phyloP scores from a whole-genome alignment of 2,329 filamentous ascomycete species.

The Exophiala aquamarina region DNA sequence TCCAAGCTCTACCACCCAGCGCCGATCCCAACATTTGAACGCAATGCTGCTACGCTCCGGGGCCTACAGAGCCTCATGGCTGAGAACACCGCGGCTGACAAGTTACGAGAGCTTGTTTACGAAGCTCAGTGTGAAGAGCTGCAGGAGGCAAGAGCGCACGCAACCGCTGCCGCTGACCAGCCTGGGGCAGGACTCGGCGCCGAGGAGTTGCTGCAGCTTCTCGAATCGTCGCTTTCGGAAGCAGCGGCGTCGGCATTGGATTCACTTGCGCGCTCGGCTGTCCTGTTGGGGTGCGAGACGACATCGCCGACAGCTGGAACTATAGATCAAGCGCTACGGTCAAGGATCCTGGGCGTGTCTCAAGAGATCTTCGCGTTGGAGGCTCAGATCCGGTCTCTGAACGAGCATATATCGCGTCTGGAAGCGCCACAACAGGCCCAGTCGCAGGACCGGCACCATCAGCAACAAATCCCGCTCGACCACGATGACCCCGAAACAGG shows the following conservation, averaged over 20 bases:
- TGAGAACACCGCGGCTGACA: slow-evolving; percentile 23
- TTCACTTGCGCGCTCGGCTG: slow-evolving; percentile 12
- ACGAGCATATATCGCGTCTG: slow-evolving; percentile 9
- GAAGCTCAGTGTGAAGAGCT: slow-evolving; percentile 13
- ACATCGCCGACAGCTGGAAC: slow-evolving; percentile 12
- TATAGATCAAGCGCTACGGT: slow-evolving; percentile 5
- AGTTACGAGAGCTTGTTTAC: slow-evolving; percentile 45
- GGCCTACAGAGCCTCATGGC: slow-evolving; percentile 26
- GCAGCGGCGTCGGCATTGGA: slow-evolving; percentile 10
- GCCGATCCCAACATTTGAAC: slow-evolving; percentile 72
- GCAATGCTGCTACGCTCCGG: slow-evolving; percentile 70
- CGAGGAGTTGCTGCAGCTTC: slow-evolving; percentile 1
- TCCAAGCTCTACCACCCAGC: slow-evolving; percentile 65
- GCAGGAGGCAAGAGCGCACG: background rate
- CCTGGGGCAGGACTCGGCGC: background rate
- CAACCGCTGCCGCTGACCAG: background rate
- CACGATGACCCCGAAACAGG: background rate
- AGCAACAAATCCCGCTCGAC: slow-evolving; percentile 41
- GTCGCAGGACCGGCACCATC: slow-evolving; percentile 17
- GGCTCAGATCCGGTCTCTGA: slow-evolving; percentile 50
- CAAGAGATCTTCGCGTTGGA: slow-evolving; percentile 51
- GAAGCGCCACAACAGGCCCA: slow-evolving; percentile 29
- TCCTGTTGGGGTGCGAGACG: slow-evolving; percentile 9
- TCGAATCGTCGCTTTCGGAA: slow-evolving; percentile 9
- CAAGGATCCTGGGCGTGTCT: slow-evolving; percentile 56